Base-by-base conservation (phyloP, 768 basidiomycete genomes). In the Kwoniella dendrophila region DNA sequence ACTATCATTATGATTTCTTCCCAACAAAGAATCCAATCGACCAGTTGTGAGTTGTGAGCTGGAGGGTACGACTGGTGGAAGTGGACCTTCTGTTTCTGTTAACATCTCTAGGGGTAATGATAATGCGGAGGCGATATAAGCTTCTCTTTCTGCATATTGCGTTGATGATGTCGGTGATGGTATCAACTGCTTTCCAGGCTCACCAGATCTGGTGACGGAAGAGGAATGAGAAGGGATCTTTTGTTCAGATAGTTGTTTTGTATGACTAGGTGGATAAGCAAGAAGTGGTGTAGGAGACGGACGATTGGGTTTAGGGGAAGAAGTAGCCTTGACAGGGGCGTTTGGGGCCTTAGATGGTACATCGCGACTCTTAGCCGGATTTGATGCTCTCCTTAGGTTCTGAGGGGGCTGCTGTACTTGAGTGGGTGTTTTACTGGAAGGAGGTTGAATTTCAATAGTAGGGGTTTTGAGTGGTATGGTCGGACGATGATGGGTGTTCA, bases 41-140 rank as follows among this genome's bases (percentile, higher is more conserved):
- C 56, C 44, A 45, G 56, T 52, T 7, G 59, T 60, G n/a, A 60
- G 27, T 8, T 45, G 49, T 18, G 50, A 34, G 22, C 59, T 60
- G 20, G 48, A 40, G 4, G n/a, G n/a, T n/a, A 40, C 48, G 5
- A 36, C 22, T n/a, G 20, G 7, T n/a, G 59, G 22, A n/a, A n/a
- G 49, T 11, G 32, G 26, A 24, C 38, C 59, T 12, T 60, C 24
- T 14, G 30, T 49, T 20, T 60, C 56, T 1, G 52, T 26, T 3
- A 73, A 49, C 26, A 73, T 55, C 6, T 73, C 71, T 1, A 73
- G 47, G 2, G 71, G 68, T 10, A 73, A 51, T 20, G 52, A 20
- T 0, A 68, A 47, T 0, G 71, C 71, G 7, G 71, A 73, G n/a
- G 44, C 44, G 55, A 73, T 53, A 44, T 70, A 73, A 1, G 68